A percentile compares a stretch with the other conserved stretches of the same genome.
Evolutionary conservation across 768 basidiomycete species (phyloP).

Genomic region (Phlebiopsis flavidoalba): DNA sequence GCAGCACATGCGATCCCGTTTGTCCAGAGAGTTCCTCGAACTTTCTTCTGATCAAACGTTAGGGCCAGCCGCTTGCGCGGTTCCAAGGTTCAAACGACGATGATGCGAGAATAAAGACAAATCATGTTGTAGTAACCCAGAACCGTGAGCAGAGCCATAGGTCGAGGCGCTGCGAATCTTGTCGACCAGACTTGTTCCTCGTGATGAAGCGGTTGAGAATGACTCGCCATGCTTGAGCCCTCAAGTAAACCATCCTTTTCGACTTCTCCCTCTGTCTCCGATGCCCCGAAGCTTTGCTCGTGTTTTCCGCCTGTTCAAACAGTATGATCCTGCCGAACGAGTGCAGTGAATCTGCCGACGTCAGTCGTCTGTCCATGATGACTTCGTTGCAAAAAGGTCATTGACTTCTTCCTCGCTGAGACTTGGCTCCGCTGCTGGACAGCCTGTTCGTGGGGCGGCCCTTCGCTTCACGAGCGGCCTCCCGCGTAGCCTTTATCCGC

Average conservation of each 20-base stretch:
- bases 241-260: constrained; percentile 85
- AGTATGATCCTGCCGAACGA: constrained; percentile 89
- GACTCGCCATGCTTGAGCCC: constrained; percentile 80
- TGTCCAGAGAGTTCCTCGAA: constrained; percentile 41
- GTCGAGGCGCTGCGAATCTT: constrained; percentile 96
- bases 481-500: constrained; percentile 62
- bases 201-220: constrained; percentile 93
- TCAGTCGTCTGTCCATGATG: constrained; percentile 88
- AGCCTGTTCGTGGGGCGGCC: constrained; percentile 66
- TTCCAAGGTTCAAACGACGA: constrained; percentile 98
- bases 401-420: constrained; percentile 97
- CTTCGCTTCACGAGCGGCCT: constrained; percentile 70
- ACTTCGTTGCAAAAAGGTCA: constrained; percentile 88
- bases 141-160: constrained; percentile 83
- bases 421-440: constrained; percentile 75
- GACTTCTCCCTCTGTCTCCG: constrained; percentile 69
- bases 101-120: constrained; percentile 89
- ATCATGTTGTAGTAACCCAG: constrained; percentile 84
- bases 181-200: constrained; percentile 99
- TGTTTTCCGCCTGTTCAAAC: constrained; percentile 74
- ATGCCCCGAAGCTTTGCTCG: constrained; percentile 62
- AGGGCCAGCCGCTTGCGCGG: constrained; percentile 78
- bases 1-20: constrained; percentile 26
- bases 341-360: constrained; percentile 79
- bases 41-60: constrained; percentile 86